Evolutionary conservation across 805 yeast species (phyloP), one percentile per base, ranked within the genome.

Genomic region (Wickerhamiella occidentalis): DNA sequence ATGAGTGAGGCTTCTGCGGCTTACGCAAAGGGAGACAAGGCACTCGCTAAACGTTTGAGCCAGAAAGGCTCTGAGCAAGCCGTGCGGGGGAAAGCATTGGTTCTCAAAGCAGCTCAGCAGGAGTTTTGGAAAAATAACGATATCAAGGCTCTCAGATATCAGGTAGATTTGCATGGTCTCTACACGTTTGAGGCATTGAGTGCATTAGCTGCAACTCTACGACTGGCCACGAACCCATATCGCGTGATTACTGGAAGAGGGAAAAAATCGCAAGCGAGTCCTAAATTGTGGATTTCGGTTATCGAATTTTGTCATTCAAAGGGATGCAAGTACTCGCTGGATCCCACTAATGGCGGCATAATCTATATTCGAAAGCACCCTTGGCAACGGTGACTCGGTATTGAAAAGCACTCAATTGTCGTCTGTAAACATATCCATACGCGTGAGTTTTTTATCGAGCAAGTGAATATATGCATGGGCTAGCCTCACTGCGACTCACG

Each of bases 181-280:
- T 28, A 35, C 15, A 38, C 23, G 2, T 17, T 17, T 26, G 47
- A 45, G 35, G 47, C 47, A 6, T n/a, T 45, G 30, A 22, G 41
- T 17, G 40, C 35, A 11, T 29, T 45, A 23, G 30, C 40, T 8
- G 47, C 22, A 12, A 15, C 33, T 28, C 40, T 45, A 3, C 30
- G 21, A 15, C 12, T 5, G 19, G 30, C 30, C 12, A 6, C 23
- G 21, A 17, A 7, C 9, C 17, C 13, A 12, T 23, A 23, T 9
- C 19, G 29, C 13, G 47, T 45, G 18, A 25, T 45, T 12, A 45
- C 47, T 7, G 47, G 47, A 12, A 19, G 22, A 6, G 47, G 47
- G 1, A 22, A n/a, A 4, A 40, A 40, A 19, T 40, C 44, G n/a
- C 15, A 7, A n/a, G 9, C 29, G 6, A 37, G 9, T 1, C 33